Conservation (phyloP, 2,329 filamentous ascomycete genomes). For the Spiromastix sp. region DNA sequence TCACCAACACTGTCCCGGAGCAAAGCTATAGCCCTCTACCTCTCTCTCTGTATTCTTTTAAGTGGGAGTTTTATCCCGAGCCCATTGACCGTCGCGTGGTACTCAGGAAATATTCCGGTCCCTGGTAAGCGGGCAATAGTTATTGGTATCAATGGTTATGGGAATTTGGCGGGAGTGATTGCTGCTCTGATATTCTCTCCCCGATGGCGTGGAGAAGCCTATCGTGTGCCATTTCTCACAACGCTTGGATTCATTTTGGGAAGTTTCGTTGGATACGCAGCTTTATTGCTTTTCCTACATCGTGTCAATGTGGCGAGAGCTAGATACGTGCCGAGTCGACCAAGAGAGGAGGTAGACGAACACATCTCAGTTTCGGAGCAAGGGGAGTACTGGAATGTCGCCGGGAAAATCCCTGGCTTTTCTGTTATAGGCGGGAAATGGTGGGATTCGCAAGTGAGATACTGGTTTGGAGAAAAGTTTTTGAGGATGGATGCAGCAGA, state of each 20-base stretch:
- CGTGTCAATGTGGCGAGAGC: slow-evolving; percentile 9
- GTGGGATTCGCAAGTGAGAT: slow-evolving; percentile 11
- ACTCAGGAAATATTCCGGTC: slow-evolving; percentile 44
- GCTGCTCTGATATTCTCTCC: slow-evolving; percentile 37
- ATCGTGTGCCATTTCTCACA: slow-evolving; percentile 10
- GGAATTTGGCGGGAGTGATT: slow-evolving; percentile 38
- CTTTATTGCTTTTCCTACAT: slow-evolving; percentile 5
- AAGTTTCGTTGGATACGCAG: slow-evolving; percentile 9
- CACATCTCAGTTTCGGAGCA: slow-evolving; percentile 1
- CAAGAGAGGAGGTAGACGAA: slow-evolving; percentile 7
- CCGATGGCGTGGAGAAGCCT: slow-evolving; percentile 8
- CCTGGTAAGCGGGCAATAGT: slow-evolving; percentile 44
- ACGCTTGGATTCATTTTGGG: slow-evolving; percentile 11
- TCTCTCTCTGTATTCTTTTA: slow-evolving; percentile 39
- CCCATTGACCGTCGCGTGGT: slow-evolving; percentile 45
- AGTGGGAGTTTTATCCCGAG: slow-evolving; percentile 38
- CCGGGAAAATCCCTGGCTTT: slow-evolving; percentile 5
- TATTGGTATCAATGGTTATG: slow-evolving; percentile 47
- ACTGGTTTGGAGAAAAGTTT: slow-evolving; percentile 10
- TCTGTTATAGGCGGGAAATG: slow-evolving; percentile 10
- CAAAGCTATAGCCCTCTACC: slow-evolving; percentile 35
- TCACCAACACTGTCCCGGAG: slow-evolving; percentile 38
- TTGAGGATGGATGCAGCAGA: slow-evolving; percentile 9
- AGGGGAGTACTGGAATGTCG: slow-evolving; percentile 1
- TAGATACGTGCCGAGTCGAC: slow-evolving; percentile 2